phyloP scores from a whole-genome alignment of 768 basidiomycete genomes.

The Lactarius tabidus region DNA sequence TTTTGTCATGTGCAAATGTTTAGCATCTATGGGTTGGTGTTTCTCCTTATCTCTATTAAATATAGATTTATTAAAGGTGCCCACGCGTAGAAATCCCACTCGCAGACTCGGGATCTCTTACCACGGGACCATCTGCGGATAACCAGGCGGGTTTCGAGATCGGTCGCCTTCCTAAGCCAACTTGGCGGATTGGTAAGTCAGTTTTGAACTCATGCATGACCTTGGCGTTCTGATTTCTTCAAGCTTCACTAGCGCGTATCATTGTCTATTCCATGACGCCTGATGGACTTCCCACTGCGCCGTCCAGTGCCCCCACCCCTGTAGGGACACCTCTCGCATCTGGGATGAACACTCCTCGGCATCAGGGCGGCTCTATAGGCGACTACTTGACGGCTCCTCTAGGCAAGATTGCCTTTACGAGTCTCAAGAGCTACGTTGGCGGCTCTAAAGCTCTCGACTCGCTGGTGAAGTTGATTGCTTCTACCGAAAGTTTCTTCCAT shows the following conservation, averaged over 20 bases:
- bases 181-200: slow-evolving; percentile 66
- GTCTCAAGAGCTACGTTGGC: slow-evolving; percentile 58
- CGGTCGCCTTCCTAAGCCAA: slow-evolving; percentile 62
- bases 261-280: slow-evolving; percentile 86
- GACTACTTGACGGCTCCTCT: slow-evolving; percentile 61
- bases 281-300: slow-evolving; percentile 52
- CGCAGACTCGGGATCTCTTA: slow-evolving; percentile 68
- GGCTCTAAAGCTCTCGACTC: slow-evolving; percentile 85
- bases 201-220: slow-evolving; percentile 22
- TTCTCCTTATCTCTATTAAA: not conserved
- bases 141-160: slow-evolving; percentile 70
- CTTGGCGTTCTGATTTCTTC: slow-evolving; percentile 12
- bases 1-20: slow-evolving; percentile 83
- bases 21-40: slow-evolving; percentile 71
- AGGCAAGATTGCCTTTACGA: slow-evolving; percentile 41
- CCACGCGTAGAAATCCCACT: slow-evolving; percentile 58
- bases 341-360: slow-evolving; percentile 54
- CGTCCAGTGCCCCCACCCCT: slow-evolving; percentile 68
- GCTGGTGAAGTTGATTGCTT: slow-evolving; percentile 77
- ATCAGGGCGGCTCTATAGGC: slow-evolving; percentile 43
- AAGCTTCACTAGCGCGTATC: slow-evolving; percentile 77
- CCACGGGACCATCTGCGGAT: slow-evolving; percentile 74
- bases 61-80: slow-evolving; percentile 9
- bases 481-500: slow-evolving; percentile 88
- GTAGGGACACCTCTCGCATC: slow-evolving; percentile 66